Percentiles rank a stretch among this genome's conserved stretches.
phyloP scores from a whole-genome alignment of 1,139 yeast species.

The Scheffersomyces illinoinensis region DNA sequence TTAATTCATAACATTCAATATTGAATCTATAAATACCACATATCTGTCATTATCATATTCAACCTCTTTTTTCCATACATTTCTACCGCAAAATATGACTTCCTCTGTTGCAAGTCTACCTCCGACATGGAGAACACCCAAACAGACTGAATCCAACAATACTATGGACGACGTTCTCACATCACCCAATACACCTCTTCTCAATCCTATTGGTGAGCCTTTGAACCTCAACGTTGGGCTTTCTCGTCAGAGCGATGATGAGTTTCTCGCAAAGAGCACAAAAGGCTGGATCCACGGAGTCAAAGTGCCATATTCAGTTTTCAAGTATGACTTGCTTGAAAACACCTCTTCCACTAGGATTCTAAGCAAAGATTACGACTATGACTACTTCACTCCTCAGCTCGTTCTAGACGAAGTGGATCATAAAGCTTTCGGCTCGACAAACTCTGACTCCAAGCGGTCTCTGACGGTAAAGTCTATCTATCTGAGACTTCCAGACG shows the following conservation, averaged over 20 bases:
- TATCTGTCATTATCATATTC: no score
- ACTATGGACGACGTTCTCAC: neutral
- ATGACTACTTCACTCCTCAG: constrained; percentile 26
- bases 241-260: neutral
- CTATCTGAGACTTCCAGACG: constrained; percentile 1
- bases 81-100: neutral
- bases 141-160: neutral
- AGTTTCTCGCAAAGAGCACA: constrained; percentile 2
- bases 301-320: constrained; percentile 27
- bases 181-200: neutral
- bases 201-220: neutral
- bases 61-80: no score
- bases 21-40: no score
- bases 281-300: constrained; percentile 31
- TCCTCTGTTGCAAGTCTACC: neutral
- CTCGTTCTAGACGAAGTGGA: constrained; percentile 26
- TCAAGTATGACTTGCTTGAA: constrained; percentile 23
- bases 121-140: neutral
- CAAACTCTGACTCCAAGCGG: neutral
- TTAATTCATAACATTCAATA: neutral
- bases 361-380: constrained; percentile 18
- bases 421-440: constrained; percentile 9
- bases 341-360: constrained; percentile 16
- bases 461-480: neutral
- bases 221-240: neutral